Conservation (phyloP, 768 basidiomycete genomes). For the Symmetrospora coprosmae region DNA sequence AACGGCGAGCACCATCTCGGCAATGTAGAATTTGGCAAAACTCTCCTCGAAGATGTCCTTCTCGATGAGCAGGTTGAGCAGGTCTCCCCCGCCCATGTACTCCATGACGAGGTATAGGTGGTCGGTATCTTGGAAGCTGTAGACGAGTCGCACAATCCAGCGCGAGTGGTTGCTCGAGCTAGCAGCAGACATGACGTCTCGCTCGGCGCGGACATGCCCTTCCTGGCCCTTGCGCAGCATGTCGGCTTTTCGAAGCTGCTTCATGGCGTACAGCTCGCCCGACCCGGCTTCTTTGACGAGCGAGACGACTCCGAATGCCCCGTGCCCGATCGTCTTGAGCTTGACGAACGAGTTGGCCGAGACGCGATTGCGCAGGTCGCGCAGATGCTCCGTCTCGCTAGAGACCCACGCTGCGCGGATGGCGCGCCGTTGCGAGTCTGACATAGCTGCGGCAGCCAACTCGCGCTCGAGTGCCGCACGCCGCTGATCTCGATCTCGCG, state of each 20-base stretch:
- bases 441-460: conserved; percentile 58
- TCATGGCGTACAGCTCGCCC: conserved; percentile 84
- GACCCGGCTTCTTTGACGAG: conserved; percentile 69
- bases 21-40: conserved; percentile 83
- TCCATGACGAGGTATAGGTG: conserved; percentile 79
- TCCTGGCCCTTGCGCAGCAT: conserved; percentile 63
- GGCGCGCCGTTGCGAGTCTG: conserved; percentile 54
- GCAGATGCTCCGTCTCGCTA: conserved; percentile 80
- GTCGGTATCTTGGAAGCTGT: conserved; percentile 90
- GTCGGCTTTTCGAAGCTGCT: conserved; percentile 52
- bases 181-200: conserved; percentile 82
- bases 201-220: conserved; percentile 89
- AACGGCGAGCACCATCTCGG: conserved; percentile 84
- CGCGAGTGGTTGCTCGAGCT: conserved; percentile 60
- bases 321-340: conserved; percentile 90
- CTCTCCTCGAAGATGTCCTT: conserved; percentile 77
- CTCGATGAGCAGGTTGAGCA: conserved; percentile 88
- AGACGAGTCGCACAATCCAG: conserved; percentile 86
- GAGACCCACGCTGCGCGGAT: conserved; percentile 62
- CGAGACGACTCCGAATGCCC: conserved; percentile 90
- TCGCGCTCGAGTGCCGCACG: conserved; percentile 74
- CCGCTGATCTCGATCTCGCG: conserved; percentile 71
- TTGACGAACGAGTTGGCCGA: conserved; percentile 71
- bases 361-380: conserved; percentile 67
- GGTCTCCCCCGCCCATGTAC: conserved; percentile 92